Conservation (phyloP, 164 flowering plant species). For the Cinnamomum chago region DNA sequence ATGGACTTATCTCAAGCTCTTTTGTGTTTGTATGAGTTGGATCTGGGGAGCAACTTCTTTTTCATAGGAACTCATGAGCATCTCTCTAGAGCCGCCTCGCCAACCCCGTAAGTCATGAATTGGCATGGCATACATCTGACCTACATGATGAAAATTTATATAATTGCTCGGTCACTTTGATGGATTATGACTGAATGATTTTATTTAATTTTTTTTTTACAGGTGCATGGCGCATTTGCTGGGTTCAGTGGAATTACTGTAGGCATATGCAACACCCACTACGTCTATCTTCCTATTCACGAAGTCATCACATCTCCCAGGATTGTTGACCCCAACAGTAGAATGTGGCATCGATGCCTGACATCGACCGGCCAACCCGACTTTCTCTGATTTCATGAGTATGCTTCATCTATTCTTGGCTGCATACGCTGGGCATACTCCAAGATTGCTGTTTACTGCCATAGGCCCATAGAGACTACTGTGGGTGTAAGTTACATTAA, state of each 20-base stretch:
- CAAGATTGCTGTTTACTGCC: background rate
- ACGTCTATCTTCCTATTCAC: constrained; percentile 44
- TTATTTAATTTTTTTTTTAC: constrained; percentile 5
- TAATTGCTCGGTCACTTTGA: background rate
- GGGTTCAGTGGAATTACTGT: constrained; percentile 48
- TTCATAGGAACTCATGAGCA: too few species aligned
- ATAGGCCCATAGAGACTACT: background rate
- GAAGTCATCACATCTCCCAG: constrained; percentile 45
- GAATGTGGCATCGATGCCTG: constrained; percentile 56
- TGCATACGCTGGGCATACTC: background rate
- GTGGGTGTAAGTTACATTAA: background rate
- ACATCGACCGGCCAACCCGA: constrained; percentile 57
- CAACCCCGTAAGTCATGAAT: background rate
- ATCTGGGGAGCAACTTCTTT: too few species aligned
- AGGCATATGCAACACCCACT: constrained; percentile 47
- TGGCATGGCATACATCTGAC: background rate
- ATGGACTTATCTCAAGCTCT: too few species aligned
- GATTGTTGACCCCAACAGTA: constrained; percentile 40
- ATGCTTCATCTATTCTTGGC: background rate
- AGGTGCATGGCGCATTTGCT: constrained; percentile 59
- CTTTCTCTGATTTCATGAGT: constrained; percentile 21
- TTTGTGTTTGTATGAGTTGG: too few species aligned
- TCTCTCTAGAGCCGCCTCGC: background rate
- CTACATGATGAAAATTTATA: background rate
- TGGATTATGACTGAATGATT: background rate